These are phyloP conservation scores for Phytophthora chlamydospora DNA, from an alignment of 352 stramenopile genomes.

Conservation along the genomic window DNA sequence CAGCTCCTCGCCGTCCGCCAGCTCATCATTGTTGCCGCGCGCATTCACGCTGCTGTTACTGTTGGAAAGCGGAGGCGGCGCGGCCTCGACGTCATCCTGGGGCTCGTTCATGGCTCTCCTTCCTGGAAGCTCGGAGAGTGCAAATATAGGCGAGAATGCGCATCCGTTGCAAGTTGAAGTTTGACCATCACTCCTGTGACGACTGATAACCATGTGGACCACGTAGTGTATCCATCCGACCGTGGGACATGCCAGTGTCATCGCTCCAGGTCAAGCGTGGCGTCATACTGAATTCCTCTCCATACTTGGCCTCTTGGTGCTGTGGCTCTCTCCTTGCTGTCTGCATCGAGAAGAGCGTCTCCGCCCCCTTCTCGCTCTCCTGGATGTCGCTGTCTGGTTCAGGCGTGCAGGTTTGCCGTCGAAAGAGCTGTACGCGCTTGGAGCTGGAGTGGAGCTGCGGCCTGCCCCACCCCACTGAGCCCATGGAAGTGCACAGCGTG, in stretches of 20 bases:
- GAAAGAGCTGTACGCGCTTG: slow-evolving; percentile 37
- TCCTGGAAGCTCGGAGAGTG: neutral
- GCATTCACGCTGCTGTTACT: slow-evolving; percentile 20
- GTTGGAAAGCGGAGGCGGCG: slow-evolving; percentile 6
- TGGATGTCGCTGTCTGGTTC: slow-evolving; percentile 24
- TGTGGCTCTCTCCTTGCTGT: neutral
- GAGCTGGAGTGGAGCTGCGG: slow-evolving; percentile 44
- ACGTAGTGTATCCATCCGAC: slow-evolving; percentile 21
- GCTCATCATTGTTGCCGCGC: slow-evolving; percentile 21
- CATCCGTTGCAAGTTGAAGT: slow-evolving; percentile 26
- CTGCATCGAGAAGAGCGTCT: slow-evolving; percentile 2
- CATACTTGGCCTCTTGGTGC: slow-evolving; percentile 1
- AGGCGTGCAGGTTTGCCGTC: slow-evolving; percentile 29
- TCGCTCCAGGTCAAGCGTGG: slow-evolving; percentile 1
- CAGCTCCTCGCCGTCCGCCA: slow-evolving; percentile 10
- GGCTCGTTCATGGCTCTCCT: slow-evolving; percentile 13
- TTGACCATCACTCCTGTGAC: slow-evolving; percentile 26
- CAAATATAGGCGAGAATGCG: slow-evolving; percentile 15
- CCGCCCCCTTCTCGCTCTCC: neutral
- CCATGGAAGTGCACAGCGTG: slow-evolving; percentile 39
- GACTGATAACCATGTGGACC: slow-evolving; percentile 13
- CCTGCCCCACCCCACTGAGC: slow-evolving; percentile 20
- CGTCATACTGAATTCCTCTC: slow-evolving; percentile 5
- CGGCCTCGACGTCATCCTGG: slow-evolving; percentile 7
- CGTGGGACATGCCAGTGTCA: slow-evolving; percentile 12